A percentile compares a stretch with the other conserved stretches of the same genome.
Evolutionary conservation across 441 rosid genomes (phyloP).

Genomic region (Eruca vesicaria): DNA sequence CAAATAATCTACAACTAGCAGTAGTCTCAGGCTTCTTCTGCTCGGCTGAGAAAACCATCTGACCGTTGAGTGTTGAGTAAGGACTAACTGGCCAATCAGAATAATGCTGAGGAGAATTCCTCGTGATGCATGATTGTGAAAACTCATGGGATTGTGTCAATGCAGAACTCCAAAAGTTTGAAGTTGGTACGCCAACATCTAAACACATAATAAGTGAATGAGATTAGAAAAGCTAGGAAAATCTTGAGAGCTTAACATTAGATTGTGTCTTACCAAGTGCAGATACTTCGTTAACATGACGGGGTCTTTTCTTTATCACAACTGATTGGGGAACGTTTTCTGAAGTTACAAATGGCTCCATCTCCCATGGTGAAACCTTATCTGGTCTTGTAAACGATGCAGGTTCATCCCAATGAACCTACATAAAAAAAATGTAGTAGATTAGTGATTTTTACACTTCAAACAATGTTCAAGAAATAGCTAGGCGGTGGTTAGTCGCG

Average conservation of each 20-base stretch:
- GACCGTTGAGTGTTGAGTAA: conserved; percentile 41
- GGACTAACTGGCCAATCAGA: conserved; percentile 55
- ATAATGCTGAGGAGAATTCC: conserved; percentile 28
- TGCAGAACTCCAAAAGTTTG: conserved; percentile 47
- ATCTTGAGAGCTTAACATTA: conserved; percentile 15
- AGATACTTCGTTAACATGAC: conserved; percentile 45
- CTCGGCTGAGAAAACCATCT: conserved; percentile 36
- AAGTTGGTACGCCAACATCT: conserved; percentile 46
- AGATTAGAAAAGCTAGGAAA: conserved; percentile 9
- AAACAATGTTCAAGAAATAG: too few relatives aligned
- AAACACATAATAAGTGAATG: conserved; percentile 19
- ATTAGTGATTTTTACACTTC: background rate
- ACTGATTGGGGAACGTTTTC: conserved; percentile 39
- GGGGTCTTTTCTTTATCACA: conserved; percentile 54
- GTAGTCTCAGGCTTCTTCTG: conserved; percentile 45
- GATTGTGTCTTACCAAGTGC: conserved; percentile 44
- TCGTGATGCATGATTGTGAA: conserved; percentile 31
- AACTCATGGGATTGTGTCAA: conserved; percentile 40
- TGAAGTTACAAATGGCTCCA: conserved; percentile 51
- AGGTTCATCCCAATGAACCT: conserved; percentile 80
- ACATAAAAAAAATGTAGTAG: background rate
- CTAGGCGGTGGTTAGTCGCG: too few relatives aligned
- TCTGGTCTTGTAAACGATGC: conserved; percentile 58
- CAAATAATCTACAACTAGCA: conserved; percentile 53
- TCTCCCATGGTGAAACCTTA: conserved; percentile 71